Conservation (phyloP, 192 early-diverging fungal genomes). For the Coemansia erecta region DNA sequence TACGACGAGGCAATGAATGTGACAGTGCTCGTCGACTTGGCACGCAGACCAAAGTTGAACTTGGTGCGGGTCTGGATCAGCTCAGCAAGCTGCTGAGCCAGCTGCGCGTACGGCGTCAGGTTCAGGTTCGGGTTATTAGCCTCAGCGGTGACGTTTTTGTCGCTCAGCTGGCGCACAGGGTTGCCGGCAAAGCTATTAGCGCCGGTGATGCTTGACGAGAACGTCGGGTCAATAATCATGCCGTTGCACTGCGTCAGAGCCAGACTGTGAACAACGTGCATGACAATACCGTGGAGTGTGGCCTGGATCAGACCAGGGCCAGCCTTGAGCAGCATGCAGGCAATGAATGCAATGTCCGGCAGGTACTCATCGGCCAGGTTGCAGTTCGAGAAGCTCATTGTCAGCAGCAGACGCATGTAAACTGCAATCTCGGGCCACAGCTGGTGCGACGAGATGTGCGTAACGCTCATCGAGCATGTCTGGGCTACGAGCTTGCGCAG, state of each 20-base stretch:
- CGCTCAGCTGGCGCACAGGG: conserved; percentile 53
- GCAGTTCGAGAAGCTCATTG: conserved; percentile 85
- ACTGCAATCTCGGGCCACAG: conserved; percentile 93
- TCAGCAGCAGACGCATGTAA: conserved; percentile 81
- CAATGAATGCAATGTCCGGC: conserved; percentile 84
- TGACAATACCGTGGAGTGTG: conserved; percentile 90
- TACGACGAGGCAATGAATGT: conserved; percentile 54
- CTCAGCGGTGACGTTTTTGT: not conserved
- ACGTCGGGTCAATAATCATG: conserved; percentile 73
- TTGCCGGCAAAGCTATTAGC: conserved; percentile 64
- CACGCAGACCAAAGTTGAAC: conserved; percentile 52
- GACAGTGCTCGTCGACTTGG: conserved; percentile 52
- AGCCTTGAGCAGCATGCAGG: conserved; percentile 79
- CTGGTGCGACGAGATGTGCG: conserved; percentile 74
- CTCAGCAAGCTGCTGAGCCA: conserved; percentile 56
- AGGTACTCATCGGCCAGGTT: conserved; percentile 73
- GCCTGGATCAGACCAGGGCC: conserved; percentile 82
- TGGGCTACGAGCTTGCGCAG: conserved; percentile 79
- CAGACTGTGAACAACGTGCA: conserved; percentile 87
- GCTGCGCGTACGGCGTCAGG: conserved; percentile 59
- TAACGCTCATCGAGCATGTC: conserved; percentile 71
- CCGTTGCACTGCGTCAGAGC: conserved; percentile 79
- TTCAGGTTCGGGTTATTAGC: conserved; percentile 44
- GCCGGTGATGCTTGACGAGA: conserved; percentile 68
- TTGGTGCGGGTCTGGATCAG: conserved; percentile 46